phyloP scores from a whole-genome alignment of 148 eudicot species.

The Persicaria tinctoria region DNA sequence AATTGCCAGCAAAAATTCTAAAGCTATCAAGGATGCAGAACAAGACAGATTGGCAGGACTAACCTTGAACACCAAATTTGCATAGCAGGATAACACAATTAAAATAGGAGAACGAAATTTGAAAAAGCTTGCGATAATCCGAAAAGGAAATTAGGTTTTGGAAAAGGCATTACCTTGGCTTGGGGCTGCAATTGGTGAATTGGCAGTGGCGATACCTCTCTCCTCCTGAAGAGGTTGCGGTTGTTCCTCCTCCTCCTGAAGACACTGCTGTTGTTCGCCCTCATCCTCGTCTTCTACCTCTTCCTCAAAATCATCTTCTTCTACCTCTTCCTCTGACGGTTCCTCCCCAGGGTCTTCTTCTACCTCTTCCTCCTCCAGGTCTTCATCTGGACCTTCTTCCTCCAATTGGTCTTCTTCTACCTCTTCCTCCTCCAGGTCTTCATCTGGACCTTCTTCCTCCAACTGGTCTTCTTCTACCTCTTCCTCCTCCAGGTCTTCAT shows the following conservation, averaged over 20 bases:
- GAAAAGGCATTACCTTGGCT: neutral
- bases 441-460: neutral
- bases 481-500: neutral
- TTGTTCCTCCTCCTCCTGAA: neutral
- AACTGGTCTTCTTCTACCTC: neutral
- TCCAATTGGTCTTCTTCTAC: neutral
- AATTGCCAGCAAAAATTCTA: neutral
- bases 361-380: neutral
- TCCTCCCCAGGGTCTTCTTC: neutral
- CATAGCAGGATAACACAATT: neutral
- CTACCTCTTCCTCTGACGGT: neutral
- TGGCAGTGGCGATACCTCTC: neutral
- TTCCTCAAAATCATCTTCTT: neutral
- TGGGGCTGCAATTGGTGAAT: slow-evolving; percentile 6
- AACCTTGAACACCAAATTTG: neutral
- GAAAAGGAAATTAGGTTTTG: neutral
- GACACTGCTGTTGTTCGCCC: neutral
- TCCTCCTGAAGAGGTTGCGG: neutral
- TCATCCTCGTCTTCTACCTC: neutral
- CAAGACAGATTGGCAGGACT: neutral
- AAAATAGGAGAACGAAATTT: neutral
- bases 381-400: neutral
- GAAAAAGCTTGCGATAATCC: neutral
- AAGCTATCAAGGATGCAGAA: neutral
- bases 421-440: neutral